These are phyloP conservation scores for Boletus vinaceobasis DNA, from an alignment of 768 basidiomycete species.

Conservation along the genomic window DNA sequence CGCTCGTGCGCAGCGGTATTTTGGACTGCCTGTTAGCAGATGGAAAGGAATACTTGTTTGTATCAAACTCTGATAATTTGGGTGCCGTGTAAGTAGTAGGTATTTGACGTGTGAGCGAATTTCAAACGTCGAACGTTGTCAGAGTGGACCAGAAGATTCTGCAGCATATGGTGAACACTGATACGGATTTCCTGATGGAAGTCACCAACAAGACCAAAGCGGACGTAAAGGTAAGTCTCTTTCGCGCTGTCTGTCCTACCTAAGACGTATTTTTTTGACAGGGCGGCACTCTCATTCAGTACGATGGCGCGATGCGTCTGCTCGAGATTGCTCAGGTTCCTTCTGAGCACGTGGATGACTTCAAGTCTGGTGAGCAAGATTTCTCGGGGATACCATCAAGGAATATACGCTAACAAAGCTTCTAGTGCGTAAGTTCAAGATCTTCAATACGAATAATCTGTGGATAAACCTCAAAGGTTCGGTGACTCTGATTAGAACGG, in stretches of 20 bases:
- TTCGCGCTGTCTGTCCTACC: background rate
- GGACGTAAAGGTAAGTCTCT: slow-evolving; percentile 47
- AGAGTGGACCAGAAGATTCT: slow-evolving; percentile 83
- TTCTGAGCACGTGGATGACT: slow-evolving; percentile 9
- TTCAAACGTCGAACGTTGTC: slow-evolving; percentile 5
- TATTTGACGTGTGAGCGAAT: background rate
- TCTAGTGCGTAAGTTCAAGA: slow-evolving; percentile 84
- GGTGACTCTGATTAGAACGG: slow-evolving; percentile 2
- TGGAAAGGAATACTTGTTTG: slow-evolving; percentile 96
- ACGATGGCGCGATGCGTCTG: slow-evolving; percentile 42
- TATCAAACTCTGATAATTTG: slow-evolving; percentile 96
- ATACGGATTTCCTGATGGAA: slow-evolving; percentile 90
- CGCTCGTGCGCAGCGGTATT: slow-evolving; percentile 84
- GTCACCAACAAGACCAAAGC: slow-evolving; percentile 97
- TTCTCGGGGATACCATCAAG: background rate
- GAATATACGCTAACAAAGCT: background rate
- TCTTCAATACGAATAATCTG: slow-evolving; percentile 84
- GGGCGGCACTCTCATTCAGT: slow-evolving; percentile 89
- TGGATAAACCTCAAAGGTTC: slow-evolving; percentile 76
- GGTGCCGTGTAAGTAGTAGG: slow-evolving; percentile 72
- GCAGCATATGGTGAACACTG: slow-evolving; percentile 78
- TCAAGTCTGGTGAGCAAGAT: slow-evolving; percentile 35
- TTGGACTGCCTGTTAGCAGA: slow-evolving; percentile 85
- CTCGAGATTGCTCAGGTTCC: slow-evolving; percentile 12
- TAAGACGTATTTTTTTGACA: slow-evolving; percentile 17